Evolutionary conservation across 768 basidiomycete species (phyloP), one percentile per base, ranked within the genome.

Genomic region (Lentinula boryana): DNA sequence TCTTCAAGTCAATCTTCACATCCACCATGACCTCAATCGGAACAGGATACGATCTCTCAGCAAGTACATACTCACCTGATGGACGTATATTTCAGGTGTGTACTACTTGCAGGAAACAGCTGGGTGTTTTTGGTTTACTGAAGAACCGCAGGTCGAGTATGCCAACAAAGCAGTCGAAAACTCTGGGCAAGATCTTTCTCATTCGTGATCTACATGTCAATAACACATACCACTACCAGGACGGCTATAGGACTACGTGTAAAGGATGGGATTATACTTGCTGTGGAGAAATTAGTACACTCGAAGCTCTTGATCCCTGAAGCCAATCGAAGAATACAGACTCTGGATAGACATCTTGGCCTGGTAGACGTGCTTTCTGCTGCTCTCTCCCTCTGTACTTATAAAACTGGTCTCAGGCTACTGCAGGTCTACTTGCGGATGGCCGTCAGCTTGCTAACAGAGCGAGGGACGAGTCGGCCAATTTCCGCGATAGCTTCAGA

Each of bases 141-240:
- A 21, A 21, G 27, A 27, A 16, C 23, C 8, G 41, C 36, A 96
- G 94, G 90, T 98, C 72, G 96, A 98, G 77, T 98, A 98, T 69
- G 97, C 97, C 58, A 89, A 87, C 77, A 98, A 99, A 75, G 96
- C 97, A 12, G 97, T 98, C 63, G 97, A 99, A 77, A 96, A 97
- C 76, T 93, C 96, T 43, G 97, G 97, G 91, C 95, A 72, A 63
- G 82, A 56, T 49, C 5, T 35, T 40, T 18, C 7, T 60, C 15
- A 0, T 32, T 40, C 43, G 32, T 23, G 57, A 57, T 15, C 21
- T 27, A 51, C 40, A 5, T 3, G 13, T 27, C 4, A 16, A 51
- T 33, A 32, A 32, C 58, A 44, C 40, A 51, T 35, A 46, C 56
- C 31, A 52, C 21, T 41, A 43, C 43, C 65, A 98, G 95, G 49